These are phyloP conservation scores for Jamesozyma jinghongensis DNA, from an alignment of 805 yeast species.

Conservation along the genomic window DNA sequence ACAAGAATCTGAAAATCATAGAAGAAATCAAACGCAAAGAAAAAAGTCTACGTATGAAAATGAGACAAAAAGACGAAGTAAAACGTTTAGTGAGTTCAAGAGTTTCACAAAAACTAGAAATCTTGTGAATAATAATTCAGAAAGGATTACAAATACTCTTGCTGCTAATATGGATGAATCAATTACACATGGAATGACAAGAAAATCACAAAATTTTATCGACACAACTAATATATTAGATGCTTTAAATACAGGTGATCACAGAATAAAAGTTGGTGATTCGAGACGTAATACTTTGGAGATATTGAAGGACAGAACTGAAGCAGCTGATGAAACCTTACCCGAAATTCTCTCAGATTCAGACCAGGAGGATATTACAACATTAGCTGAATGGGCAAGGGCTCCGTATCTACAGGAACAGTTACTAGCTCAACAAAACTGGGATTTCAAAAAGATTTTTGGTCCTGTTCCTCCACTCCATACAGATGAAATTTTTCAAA, in stretches of 20 bases:
- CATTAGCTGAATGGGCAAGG: slow-evolving; percentile 53
- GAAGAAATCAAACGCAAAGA: slow-evolving; percentile 19
- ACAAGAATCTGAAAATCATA: slow-evolving; percentile 22
- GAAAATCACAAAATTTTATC: not conserved
- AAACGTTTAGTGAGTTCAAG: slow-evolving; percentile 7
- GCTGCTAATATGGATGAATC: not conserved
- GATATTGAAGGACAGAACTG: not conserved
- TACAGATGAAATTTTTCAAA: slow-evolving; percentile 58
- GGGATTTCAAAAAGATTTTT: slow-evolving; percentile 62
- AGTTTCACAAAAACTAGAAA: slow-evolving; percentile 2
- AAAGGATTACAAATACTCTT: not conserved
- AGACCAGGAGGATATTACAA: slow-evolving; percentile 43
- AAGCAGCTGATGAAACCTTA: slow-evolving; percentile 21
- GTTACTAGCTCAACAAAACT: slow-evolving; percentile 37
- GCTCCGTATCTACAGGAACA: slow-evolving; percentile 45
- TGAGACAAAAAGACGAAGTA: slow-evolving; percentile 16
- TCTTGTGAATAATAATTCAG: not conserved
- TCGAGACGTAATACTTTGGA: not conserved
- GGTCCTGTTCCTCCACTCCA: slow-evolving; percentile 65
- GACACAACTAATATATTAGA: slow-evolving; percentile 14
- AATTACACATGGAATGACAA: not conserved
- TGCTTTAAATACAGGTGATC: slow-evolving; percentile 26
- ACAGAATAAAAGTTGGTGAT: slow-evolving; percentile 21
- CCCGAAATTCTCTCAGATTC: slow-evolving; percentile 45
- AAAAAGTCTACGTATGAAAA: slow-evolving; percentile 22